Conservation (phyloP, 2,329 filamentous ascomycete genomes). For the Verticillium nubilum region DNA sequence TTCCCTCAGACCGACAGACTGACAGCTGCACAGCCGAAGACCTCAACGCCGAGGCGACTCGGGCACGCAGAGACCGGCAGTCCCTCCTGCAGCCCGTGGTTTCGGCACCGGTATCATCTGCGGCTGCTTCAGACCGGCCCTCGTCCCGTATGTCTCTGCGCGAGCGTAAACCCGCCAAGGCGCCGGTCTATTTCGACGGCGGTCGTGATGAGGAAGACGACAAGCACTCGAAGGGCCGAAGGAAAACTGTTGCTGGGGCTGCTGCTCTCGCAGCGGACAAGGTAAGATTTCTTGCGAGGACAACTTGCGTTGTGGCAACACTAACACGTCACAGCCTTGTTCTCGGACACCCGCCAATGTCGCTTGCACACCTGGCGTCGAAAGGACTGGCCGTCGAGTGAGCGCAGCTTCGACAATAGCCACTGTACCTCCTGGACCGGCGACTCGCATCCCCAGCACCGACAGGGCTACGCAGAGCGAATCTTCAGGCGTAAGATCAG, state of each 20-base stretch:
- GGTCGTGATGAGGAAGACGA: slow-evolving; percentile 42
- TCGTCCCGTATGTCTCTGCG: slow-evolving; percentile 67
- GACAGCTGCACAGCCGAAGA: slow-evolving; percentile 75
- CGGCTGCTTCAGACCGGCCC: slow-evolving; percentile 31
- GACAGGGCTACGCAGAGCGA: background rate
- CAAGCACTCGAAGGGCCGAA: slow-evolving; percentile 37
- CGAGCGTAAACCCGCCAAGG: slow-evolving; percentile 57
- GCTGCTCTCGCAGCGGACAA: slow-evolving; percentile 39
- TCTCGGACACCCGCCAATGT: background rate
- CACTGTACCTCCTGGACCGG: background rate
- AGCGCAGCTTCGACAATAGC: slow-evolving; percentile 38
- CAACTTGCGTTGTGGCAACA: background rate
- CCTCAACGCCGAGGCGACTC: slow-evolving; percentile 62
- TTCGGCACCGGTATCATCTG: slow-evolving; percentile 18
- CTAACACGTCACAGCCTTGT: background rate
- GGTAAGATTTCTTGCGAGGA: slow-evolving; percentile 18
- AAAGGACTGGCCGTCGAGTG: slow-evolving; percentile 39
- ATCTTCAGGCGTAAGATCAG: slow-evolving; percentile 17
- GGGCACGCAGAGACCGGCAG: slow-evolving; percentile 60
- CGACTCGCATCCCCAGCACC: background rate
- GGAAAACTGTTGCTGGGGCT: slow-evolving; percentile 56
- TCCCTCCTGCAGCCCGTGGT: slow-evolving; percentile 38
- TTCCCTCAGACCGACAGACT: slow-evolving; percentile 70
- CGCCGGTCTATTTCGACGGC: slow-evolving; percentile 33
- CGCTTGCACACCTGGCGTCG: slow-evolving; percentile 15